Evolutionary conservation across 2,329 filamentous ascomycete species (phyloP), one percentile per base, ranked within the genome.

Genomic region (Gaeumannomyces sp.): DNA sequence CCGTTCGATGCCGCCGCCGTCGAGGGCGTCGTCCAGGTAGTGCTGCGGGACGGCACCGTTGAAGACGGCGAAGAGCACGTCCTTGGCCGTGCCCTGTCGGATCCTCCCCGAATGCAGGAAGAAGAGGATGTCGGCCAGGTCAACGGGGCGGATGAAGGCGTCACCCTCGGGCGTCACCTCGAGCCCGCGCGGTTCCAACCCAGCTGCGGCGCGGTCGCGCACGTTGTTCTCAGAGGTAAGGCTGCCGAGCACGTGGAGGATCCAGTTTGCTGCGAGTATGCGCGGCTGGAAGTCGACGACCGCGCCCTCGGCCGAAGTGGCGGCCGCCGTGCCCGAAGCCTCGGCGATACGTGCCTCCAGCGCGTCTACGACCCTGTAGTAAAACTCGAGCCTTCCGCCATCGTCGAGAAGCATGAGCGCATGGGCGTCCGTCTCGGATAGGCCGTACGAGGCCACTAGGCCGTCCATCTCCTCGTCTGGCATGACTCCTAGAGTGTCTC

Each of bases 401-500:
- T 89, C 85, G 68, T 98, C 91, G 0, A 96, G 79, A 10, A 85
- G 83, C 60, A 93, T 82, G 45, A 99, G 79, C 0, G 93, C 90
- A 68, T 91, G 84, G 1, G 94, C 93, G 72, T 99, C 95, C 73
- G 95, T 95, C 10, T 86, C 74, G 0, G 88, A 90, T 16, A 99
- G 79, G 0, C 86, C 86, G 70, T 91, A 93, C 3, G 82, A 76
- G 1, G 78, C 69, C 1, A 87, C 82, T 3, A 96, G 79, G 50
- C 84, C 80, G 45, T 85, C 78, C 2, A 94, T 74, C 65, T 91
- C 85, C 22, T 83, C 79, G 69, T 97, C 93, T 0, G 93, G 92
- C 13, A 90, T 79, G 28, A 85, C 80, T 5, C 92, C 91, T 66
- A 97, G 77, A 0, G 83, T 89, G 0, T 76, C 70, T 27, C 76